Evolutionary conservation across 75 land plant species (phyloP).

Genomic region (Pseudotsuga menziesii): DNA sequence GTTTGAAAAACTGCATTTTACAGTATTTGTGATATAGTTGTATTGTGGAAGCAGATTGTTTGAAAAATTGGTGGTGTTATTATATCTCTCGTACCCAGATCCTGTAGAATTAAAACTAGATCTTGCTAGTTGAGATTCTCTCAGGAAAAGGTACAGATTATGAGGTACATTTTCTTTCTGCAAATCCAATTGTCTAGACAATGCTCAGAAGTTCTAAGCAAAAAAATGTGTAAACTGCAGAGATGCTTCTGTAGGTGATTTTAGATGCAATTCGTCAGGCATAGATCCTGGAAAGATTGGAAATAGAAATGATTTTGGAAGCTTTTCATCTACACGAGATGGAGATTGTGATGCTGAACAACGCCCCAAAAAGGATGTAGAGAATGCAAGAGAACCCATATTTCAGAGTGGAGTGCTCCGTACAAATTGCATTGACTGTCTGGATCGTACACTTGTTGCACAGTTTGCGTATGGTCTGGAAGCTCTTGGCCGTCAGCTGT

Average conservation of each 20-base stretch:
- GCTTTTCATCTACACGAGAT: conserved; percentile 11
- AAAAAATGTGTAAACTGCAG: conserved; percentile 13
- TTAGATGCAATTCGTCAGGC: conserved; percentile 22
- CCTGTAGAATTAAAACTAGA: neutral
- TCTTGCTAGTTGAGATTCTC: neutral
- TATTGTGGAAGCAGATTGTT: neutral
- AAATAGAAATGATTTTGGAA: conserved; percentile 20
- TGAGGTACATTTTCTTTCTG: neutral
- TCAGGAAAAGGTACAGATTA: neutral
- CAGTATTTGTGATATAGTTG: neutral
- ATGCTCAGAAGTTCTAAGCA: neutral
- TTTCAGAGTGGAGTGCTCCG: conserved; percentile 92
- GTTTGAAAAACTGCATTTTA: neutral
- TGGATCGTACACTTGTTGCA: conserved; percentile 98
- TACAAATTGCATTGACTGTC: conserved; percentile 96
- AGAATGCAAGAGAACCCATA: conserved; percentile 25
- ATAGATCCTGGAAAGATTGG: neutral
- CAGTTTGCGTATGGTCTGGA: conserved; percentile 98
- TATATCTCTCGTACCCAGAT: neutral
- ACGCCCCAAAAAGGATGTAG: conserved; percentile 9
- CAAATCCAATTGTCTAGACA: neutral
- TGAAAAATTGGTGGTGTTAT: neutral
- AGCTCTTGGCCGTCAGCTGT: conserved; percentile 88
- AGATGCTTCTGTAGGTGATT: conserved; percentile 38
- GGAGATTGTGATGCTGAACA: conserved; percentile 20